Percentiles rank a stretch among this genome's conserved stretches.
phyloP scores from a whole-genome alignment of 2,329 filamentous ascomycete genomes.

The Colletotrichum sp. region DNA sequence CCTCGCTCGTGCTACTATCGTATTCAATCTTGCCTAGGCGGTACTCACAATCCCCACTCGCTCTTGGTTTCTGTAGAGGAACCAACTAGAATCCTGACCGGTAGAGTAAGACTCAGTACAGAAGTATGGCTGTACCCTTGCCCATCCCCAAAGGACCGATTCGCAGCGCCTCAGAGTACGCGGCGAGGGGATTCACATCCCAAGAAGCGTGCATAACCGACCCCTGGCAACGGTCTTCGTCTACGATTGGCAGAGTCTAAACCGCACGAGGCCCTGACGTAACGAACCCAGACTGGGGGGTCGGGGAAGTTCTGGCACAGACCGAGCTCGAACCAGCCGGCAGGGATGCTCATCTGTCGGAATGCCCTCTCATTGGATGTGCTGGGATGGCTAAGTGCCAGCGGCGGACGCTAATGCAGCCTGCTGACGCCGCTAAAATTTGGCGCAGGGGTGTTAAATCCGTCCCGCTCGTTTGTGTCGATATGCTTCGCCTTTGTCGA shows the following conservation, averaged over 20 bases:
- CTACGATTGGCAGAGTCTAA: not conserved
- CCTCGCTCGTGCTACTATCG: not conserved
- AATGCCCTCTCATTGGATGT: not conserved
- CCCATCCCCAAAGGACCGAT: not conserved
- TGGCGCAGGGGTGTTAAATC: not conserved
- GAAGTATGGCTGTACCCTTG: not conserved
- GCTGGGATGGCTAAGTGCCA: not conserved
- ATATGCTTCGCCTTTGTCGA: not conserved
- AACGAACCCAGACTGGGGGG: not conserved
- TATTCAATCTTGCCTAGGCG: not conserved
- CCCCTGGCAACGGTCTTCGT: not conserved
- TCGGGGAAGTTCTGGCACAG: not conserved
- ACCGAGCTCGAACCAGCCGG: not conserved
- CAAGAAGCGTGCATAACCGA: not conserved
- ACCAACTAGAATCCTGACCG: not conserved
- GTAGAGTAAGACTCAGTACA: not conserved
- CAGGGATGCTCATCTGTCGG: not conserved
- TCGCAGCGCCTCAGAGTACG: not conserved
- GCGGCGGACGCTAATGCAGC: conserved; percentile 16
- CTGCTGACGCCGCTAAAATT: conserved; percentile 13
- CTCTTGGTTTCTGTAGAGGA: not conserved
- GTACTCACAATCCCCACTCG: not conserved
- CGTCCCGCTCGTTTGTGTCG: not conserved
- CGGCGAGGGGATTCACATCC: not conserved
- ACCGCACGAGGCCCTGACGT: not conserved